Base-by-base conservation (phyloP, 2,329 filamentous ascomycete species). In the Colletotrichum aenigma region DNA sequence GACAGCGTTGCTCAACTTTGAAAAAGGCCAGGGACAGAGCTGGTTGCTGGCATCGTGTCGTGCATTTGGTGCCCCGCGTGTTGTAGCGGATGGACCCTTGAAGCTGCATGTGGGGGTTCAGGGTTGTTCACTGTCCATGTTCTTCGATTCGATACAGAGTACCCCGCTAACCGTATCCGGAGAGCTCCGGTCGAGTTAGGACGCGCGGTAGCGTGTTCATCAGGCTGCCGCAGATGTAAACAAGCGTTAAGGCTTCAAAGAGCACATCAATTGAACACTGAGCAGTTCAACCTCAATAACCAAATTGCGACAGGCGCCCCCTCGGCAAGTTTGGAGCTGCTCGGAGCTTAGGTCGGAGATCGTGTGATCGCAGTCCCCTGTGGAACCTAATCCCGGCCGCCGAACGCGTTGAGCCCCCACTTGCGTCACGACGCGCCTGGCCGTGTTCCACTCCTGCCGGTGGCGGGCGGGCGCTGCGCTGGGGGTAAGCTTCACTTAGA, bases 281-380 rank as follows among this genome's bases (percentile, higher is more conserved):
- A 18, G 24, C 32, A 38, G 15, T 18, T 9, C 28, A 34, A 6
- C 3, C 7, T 12, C 15, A 38, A 1, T 9, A 0, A 16, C 15
- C 10, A 26, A 21, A 16, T 32, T 24, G 18, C 61, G 12, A 18
- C 18, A 38, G 9, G 13, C 21, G n/a, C 9, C n/a, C 18, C 7
- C 61, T 64, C n/a, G 36, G 28, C 34, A 13, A n/a, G 10, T 38
- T 32, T 48, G 62, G 30, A 38, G 32, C 38, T 64, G 43, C 70
- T 75, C 74, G 74, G 74, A 75, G 74, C 64, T 74, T 69, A 55
- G 56, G 34, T 73, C 73, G 64, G 73, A 75, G 73, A 75, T 73
- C 73, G 73, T 65, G 70, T 52, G 73, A 64, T 61, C 61, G 38
- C 24, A 58, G 26, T 12, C 56, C 58, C 73, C 64, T 68, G 70